Evolutionary conservation across 208 protist genomes (phyloP), one percentile per base, ranked within the genome.

Genomic region (Wallacemonas sp.): DNA sequence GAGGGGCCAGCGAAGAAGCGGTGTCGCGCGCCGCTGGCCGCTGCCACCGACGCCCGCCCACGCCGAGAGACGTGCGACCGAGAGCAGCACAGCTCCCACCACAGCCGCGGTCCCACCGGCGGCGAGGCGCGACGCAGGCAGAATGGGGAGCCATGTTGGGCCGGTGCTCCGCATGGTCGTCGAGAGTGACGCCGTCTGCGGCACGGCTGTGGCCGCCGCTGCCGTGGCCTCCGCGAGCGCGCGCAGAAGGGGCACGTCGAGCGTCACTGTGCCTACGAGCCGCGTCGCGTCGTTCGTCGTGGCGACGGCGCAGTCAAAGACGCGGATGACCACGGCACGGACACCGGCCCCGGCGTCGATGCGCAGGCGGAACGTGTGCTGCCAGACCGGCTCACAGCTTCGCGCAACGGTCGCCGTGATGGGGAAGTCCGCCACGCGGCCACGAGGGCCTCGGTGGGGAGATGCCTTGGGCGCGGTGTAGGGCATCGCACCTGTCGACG

Each of bases 361-460:
- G 1, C 65, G 39, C 18, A 62, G 65, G 8, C 75, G 75, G 38
- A 81, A 81, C 8, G 44, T 68, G 55, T 81, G 75, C 61, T 70
- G 38, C 75, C 75, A 81, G 22, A 52, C 55, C 16, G 75, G 75
- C 20, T 63, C 20, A 41, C 65, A 67, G 12, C 57, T 70, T 18
- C 67, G 54, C 1, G 33, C 25, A 1, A 70, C 70, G 5, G 61
- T 54, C 28, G 59, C 54, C 7, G 75, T 81, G 22, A 81, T 39
- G 61, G 75, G 65, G 14, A 67, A 57, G 23, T 29, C 29, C 55
- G 4, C 33, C 5, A 61, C 31, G 3, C 16, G 4, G 33, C 33
- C 29, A 23, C 32, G 7, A 3, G 14, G 8, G 5, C 22, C 23
- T 5, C 50, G 5, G 18, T 57, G 8, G 29, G 29, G 50, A 8